Percentiles rank a stretch among this genome's conserved stretches.
These are phyloP conservation scores for Phytophthora quininea DNA, from an alignment of 352 stramenopile species.

Conservation along the genomic window DNA sequence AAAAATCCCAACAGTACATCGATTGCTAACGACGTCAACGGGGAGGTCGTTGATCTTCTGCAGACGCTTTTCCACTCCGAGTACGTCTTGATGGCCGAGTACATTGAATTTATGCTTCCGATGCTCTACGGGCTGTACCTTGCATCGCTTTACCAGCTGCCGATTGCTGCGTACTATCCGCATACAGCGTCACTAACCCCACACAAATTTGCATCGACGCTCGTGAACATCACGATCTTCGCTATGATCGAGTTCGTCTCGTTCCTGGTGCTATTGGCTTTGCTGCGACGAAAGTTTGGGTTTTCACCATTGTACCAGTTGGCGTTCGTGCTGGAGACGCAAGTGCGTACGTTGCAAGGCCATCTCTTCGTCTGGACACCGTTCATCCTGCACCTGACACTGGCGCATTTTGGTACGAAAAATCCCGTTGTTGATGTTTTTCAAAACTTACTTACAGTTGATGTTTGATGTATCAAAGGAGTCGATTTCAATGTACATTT, in stretches of 20 bases:
- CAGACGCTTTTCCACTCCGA: slow-evolving; percentile 44
- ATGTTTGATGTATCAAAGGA: neutral
- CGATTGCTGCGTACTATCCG: slow-evolving; percentile 27
- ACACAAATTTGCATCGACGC: neutral
- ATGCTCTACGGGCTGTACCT: slow-evolving; percentile 38
- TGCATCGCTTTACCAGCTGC: slow-evolving; percentile 25
- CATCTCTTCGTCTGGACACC: slow-evolving; percentile 32
- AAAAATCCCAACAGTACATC: neutral
- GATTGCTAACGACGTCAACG: neutral
- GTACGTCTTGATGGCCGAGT: slow-evolving; percentile 45
- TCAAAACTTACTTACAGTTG: neutral
- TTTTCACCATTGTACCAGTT: slow-evolving; percentile 36
- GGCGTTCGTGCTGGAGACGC: slow-evolving; percentile 43
- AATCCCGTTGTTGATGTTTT: neutral
- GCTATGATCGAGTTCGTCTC: slow-evolving; percentile 24
- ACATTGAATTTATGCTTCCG: slow-evolving; percentile 40
- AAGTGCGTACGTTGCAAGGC: slow-evolving; percentile 28
- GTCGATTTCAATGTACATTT: neutral
- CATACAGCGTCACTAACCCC: slow-evolving; percentile 10
- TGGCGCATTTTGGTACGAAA: slow-evolving; percentile 25
- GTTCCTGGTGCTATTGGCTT: slow-evolving; percentile 1
- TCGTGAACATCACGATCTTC: slow-evolving; percentile 19
- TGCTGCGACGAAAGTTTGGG: slow-evolving; percentile 10
- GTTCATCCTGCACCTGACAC: slow-evolving; percentile 29
- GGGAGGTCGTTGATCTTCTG: neutral